These are phyloP conservation scores for Sechiopsis laciniata DNA, from an alignment of 306 rosid genomes.

Conservation along the genomic window DNA sequence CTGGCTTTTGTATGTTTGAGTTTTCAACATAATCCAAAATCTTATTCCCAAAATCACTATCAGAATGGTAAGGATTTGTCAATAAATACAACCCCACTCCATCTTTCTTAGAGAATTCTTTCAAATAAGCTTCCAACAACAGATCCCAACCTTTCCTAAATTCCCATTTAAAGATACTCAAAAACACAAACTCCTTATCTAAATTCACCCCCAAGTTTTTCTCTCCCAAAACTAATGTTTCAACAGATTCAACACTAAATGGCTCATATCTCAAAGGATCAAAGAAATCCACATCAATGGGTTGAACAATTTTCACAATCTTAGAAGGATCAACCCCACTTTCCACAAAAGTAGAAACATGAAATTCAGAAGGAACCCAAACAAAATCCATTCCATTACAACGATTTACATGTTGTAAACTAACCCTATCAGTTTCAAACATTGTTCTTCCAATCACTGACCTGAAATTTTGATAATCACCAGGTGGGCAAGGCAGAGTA, in stretches of 20 bases:
- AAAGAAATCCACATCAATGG: conserved; percentile 77
- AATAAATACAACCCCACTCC: conserved; percentile 49
- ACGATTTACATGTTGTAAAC: conserved; percentile 43
- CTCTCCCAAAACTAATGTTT: conserved; percentile 41
- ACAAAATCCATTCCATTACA: conserved; percentile 67
- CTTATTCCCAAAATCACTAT: conserved; percentile 62
- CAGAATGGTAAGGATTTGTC: conserved; percentile 81
- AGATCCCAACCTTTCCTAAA: conserved; percentile 92
- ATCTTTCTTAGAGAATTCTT: conserved; percentile 52
- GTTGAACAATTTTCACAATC: conserved; percentile 75
- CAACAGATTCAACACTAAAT: conserved; percentile 41
- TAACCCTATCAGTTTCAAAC: conserved; percentile 78
- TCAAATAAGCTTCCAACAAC: conserved; percentile 56
- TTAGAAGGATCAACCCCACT: conserved; percentile 79
- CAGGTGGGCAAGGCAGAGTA: conserved; percentile 72
- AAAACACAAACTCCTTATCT: conserved; percentile 40
- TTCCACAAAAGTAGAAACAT: conserved; percentile 45
- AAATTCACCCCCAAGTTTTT: conserved; percentile 3
- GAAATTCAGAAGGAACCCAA: conserved; percentile 87
- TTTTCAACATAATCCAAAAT: conserved; percentile 60
- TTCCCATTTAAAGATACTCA: conserved; percentile 85
- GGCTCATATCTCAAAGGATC: conserved; percentile 51
- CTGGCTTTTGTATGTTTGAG: conserved; percentile 41
- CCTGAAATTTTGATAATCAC: conserved; percentile 48
- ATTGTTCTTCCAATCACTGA: conserved; percentile 74